Percentiles rank a stretch among this genome's conserved stretches.
These are phyloP conservation scores for Parachaetomium inaequale DNA, from an alignment of 495 filamentous ascomycete genomes.

Conservation along the genomic window DNA sequence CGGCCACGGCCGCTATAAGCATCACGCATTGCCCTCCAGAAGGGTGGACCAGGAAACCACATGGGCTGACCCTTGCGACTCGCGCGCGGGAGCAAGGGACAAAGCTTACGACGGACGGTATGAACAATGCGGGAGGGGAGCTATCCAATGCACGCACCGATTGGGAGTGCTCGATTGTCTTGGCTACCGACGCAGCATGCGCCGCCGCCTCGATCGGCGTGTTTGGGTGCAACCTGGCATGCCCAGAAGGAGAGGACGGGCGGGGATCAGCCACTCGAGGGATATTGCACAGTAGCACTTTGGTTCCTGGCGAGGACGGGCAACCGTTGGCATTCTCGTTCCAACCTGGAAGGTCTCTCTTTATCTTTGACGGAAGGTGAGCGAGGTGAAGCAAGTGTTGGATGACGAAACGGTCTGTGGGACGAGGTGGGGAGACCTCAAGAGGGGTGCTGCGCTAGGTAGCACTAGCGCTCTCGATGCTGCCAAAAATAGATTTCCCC, in stretches of 20 bases:
- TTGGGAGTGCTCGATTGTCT: conserved; percentile 11
- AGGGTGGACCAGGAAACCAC: conserved; percentile 6
- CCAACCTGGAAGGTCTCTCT: too few species aligned
- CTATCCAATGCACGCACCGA: conserved; percentile 9
- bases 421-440: not conserved
- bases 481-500: conserved; percentile 16
- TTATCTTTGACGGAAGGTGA: too few species aligned
- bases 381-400: too few species aligned
- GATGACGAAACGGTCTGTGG: too few species aligned
- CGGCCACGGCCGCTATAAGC: not conserved
- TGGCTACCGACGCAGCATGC: conserved; percentile 9
- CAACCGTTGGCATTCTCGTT: too few species aligned
- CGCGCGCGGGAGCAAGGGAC: conserved; percentile 1
- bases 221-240: not conserved
- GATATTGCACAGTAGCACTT: too few species aligned
- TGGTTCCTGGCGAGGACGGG: too few species aligned
- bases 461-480: not conserved
- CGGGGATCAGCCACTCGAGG: not conserved
- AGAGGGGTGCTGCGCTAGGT: not conserved
- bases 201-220: conserved; percentile 1
- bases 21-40: not conserved
- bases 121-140: not conserved
- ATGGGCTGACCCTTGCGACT: conserved; percentile 1
- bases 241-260: not conserved
- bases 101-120: not conserved